Base-by-base conservation (phyloP, 139 green algal genomes). In the Tetraselmis striata region DNA sequence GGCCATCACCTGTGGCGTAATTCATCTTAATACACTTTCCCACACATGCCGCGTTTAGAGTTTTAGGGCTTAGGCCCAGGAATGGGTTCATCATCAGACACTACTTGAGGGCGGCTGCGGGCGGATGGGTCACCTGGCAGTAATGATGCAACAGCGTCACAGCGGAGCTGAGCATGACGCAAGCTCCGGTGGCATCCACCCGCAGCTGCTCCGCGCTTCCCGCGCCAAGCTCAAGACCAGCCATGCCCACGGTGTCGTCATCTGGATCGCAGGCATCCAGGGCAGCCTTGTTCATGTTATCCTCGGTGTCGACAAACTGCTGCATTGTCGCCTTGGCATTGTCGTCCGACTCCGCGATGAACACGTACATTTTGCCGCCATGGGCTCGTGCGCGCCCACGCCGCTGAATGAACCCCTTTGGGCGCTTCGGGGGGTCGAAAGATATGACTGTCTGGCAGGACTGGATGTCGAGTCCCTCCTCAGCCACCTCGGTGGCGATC, bases 401-500 rank as follows among this genome's bases (percentile, higher is more conserved):
- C 18, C 45, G 45, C 45, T 67, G 45, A 67, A 67, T 67, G 45
- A 67, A 67, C 5, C 45, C 45, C 45, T 67, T 67, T 67, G 45
- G 45, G 11, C 45, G 45, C 45, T 67, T 67, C 18, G 45, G 45
- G 18, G 45, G 45, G 45, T 67, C 45, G 45, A 67, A 67, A 18
- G 45, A 67, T 67, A 67, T 67, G 5, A 67, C 45, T 67, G 45
- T 67, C 82, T 88, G 86, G 85, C 88, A 91, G 24, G 75, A 75
- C 32, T 81, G 84, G 5, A 91, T 76, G 28, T 91, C 88, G 25
- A 91, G 86, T 26, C 88, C 88, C 83, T 91, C 88, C 84, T 91
- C 88, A 23, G 86, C 86, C 74, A 91, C 85, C 77, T 80, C 79
- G 23, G 23, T 1, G 11, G 28, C 45, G 18, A 67, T 67, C 45